A percentile compares a stretch with the other conserved stretches of the same genome.
Conservation (phyloP, 1,284 basidiomycete genomes). For the Fomitopsis palustris region DNA sequence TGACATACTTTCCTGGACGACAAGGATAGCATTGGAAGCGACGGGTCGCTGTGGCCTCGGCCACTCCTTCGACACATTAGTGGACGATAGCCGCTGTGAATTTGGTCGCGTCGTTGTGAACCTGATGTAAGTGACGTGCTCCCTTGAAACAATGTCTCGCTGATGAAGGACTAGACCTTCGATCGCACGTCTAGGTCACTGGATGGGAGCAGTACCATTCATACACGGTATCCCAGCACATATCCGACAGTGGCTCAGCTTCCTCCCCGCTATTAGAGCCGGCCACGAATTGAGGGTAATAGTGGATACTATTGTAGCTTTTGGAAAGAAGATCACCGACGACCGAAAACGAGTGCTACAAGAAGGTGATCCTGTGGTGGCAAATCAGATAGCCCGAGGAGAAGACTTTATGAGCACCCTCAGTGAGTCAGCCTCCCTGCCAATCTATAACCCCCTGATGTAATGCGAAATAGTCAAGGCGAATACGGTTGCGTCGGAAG, state of each 20-base stretch:
- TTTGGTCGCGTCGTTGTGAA: constrained; percentile 16
- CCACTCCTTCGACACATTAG: constrained; percentile 23
- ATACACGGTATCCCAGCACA: background rate
- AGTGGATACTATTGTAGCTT: background rate
- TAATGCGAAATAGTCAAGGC: background rate
- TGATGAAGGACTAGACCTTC: background rate
- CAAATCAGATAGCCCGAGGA: background rate
- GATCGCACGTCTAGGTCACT: background rate
- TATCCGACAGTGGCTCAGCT: background rate
- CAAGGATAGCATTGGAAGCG: constrained; percentile 23
- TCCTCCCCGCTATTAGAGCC: background rate
- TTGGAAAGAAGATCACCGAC: background rate
- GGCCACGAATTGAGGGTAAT: background rate
- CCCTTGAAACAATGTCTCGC: background rate
- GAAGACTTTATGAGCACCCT: background rate
- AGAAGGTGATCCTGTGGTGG: background rate
- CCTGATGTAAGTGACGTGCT: constrained; percentile 7
- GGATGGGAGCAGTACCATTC: background rate
- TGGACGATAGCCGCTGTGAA: constrained; percentile 8
- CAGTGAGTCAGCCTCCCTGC: background rate
- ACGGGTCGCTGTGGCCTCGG: constrained; percentile 26
- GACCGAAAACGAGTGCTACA: background rate
- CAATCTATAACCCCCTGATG: background rate
- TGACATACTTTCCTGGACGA: constrained; percentile 21
- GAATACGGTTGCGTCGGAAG: background rate